Evolutionary conservation across 768 basidiomycete genomes (phyloP).

Genomic region (Psilocybe subaeruginosa): DNA sequence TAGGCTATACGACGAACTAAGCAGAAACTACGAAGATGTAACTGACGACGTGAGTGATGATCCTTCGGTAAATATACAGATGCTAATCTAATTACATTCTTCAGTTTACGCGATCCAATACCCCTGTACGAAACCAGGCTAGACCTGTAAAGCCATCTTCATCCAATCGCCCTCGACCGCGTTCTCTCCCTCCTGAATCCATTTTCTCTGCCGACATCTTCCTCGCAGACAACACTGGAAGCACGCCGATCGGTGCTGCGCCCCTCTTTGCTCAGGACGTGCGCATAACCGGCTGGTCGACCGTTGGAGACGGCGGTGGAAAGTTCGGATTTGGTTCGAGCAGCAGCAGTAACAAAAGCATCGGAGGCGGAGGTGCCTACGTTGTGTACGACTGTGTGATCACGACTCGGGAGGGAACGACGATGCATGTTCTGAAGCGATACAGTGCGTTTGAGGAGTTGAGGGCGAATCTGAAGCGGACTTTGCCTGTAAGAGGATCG

Average conservation of each 20-base stretch:
- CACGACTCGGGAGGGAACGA: constrained; percentile 65
- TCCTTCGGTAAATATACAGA: not conserved
- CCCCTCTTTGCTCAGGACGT: constrained; percentile 67
- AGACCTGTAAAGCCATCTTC: not conserved
- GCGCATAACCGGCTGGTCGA: constrained; percentile 69
- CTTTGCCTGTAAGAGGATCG: constrained; percentile 50
- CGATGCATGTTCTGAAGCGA: constrained; percentile 66
- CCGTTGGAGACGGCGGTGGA: constrained; percentile 59
- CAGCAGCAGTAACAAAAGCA: constrained; percentile 10
- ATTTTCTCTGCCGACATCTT: constrained; percentile 73
- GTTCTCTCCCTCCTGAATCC: constrained; percentile 39
- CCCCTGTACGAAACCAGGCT: not conserved
- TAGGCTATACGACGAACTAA: constrained; percentile 64
- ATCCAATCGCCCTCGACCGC: constrained; percentile 7
- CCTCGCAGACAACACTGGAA: constrained; percentile 61
- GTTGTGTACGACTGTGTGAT: constrained; percentile 74
- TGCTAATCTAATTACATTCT: not conserved
- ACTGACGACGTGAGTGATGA: constrained; percentile 22
- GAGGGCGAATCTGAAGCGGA: constrained; percentile 45
- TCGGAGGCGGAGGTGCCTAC: constrained; percentile 56
- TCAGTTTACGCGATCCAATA: constrained; percentile 20
- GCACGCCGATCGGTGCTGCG: constrained; percentile 31
- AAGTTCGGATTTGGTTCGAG: constrained; percentile 13
- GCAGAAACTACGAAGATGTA: constrained; percentile 22
- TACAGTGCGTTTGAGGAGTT: constrained; percentile 70